Percentiles rank a stretch among this genome's conserved stretches.
phyloP scores from a whole-genome alignment of 2,329 filamentous ascomycete species.

The Xylaria sp. region DNA sequence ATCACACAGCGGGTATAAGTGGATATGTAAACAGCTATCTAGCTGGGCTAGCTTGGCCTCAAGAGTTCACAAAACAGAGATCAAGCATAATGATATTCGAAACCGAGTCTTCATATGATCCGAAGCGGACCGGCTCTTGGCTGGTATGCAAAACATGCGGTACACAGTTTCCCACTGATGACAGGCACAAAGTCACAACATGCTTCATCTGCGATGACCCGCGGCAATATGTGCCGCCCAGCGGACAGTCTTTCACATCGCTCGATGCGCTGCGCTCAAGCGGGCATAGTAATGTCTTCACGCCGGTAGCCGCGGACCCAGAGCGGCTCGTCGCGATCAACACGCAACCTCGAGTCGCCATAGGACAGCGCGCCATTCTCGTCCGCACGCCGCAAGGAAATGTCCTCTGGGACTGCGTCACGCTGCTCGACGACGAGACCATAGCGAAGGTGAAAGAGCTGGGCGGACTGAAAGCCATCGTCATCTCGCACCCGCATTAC shows the following conservation, averaged over 20 bases:
- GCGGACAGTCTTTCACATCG: slow-evolving; percentile 73
- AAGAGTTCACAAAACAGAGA: not conserved
- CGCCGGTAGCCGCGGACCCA: slow-evolving; percentile 50
- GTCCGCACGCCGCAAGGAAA: slow-evolving; percentile 74
- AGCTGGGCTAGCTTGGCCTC: not conserved
- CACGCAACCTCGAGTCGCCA: slow-evolving; percentile 70
- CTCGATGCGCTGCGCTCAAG: slow-evolving; percentile 57
- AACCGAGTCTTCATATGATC: slow-evolving; percentile 37
- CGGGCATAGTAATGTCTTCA: slow-evolving; percentile 65
- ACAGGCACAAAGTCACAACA: slow-evolving; percentile 58
- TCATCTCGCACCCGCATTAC: slow-evolving; percentile 84
- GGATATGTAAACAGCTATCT: not conserved
- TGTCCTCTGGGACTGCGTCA: slow-evolving; percentile 82
- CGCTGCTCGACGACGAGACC: slow-evolving; percentile 74
- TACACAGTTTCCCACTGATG: slow-evolving; percentile 70
- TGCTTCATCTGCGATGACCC: slow-evolving; percentile 81
- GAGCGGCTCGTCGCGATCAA: slow-evolving; percentile 56
- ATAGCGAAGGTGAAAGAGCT: slow-evolving; percentile 64
- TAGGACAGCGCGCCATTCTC: slow-evolving; percentile 79
- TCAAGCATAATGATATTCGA: slow-evolving; percentile 23
- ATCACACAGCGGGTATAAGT: not conserved
- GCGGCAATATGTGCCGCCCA: slow-evolving; percentile 73
- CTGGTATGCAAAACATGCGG: slow-evolving; percentile 76
- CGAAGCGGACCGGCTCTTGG: slow-evolving; percentile 42
- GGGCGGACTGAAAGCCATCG: slow-evolving; percentile 76